A percentile compares a stretch with the other conserved stretches of the same genome.
Conservation (phyloP, 2,329 filamentous ascomycete species). For the Neocatenulostroma microsporum region DNA sequence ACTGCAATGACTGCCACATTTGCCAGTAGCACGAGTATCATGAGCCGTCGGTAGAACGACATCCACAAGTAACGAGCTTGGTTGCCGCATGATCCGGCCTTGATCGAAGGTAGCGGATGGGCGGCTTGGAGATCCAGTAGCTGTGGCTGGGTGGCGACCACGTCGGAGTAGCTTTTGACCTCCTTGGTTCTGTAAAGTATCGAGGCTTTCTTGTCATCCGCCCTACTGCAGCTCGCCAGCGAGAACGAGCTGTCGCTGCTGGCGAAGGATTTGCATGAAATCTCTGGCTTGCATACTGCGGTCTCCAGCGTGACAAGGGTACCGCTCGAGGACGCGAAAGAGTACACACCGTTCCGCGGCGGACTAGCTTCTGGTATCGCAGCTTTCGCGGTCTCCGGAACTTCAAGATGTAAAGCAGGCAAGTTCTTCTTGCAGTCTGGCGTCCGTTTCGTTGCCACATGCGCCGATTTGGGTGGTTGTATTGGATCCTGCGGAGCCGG, state of each 20-base stretch:
- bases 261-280: too few relatives aligned
- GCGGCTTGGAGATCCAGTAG: conserved; percentile 15
- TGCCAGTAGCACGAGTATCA: conserved; percentile 20
- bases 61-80: conserved; percentile 25
- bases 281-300: too few relatives aligned
- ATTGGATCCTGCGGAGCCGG: too few relatives aligned
- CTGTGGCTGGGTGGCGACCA: conserved; percentile 18
- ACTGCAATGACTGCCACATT: conserved; percentile 22
- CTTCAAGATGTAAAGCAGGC: too few relatives aligned
- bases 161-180: conserved; percentile 6
- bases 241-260: neutral
- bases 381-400: too few relatives aligned
- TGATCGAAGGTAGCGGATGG: conserved; percentile 17
- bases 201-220: conserved; percentile 1
- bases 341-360: too few relatives aligned
- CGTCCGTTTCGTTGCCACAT: too few relatives aligned
- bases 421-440: too few relatives aligned
- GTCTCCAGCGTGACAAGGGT: too few relatives aligned
- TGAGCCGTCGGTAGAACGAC: conserved; percentile 26
- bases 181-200: neutral
- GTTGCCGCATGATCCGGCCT: conserved; percentile 14
- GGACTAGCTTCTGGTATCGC: too few relatives aligned
- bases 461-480: too few relatives aligned
- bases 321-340: too few relatives aligned
- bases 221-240: neutral